Evolutionary conservation across 106 monocot genomes (phyloP).

Genomic region (Allium cepa): DNA sequence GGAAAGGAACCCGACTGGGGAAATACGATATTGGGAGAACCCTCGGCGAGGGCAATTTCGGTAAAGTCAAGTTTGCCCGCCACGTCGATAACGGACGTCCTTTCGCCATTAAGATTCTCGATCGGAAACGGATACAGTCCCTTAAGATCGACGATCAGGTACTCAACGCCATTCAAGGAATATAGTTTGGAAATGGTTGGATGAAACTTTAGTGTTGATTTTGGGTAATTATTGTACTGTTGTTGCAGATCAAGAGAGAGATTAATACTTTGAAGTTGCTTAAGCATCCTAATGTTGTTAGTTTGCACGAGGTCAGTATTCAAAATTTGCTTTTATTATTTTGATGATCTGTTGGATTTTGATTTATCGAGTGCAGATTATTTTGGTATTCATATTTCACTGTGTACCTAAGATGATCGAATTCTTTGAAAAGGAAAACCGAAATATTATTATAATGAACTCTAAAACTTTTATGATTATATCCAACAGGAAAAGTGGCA

Average conservation of each 20-base stretch:
- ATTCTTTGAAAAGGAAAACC: too few species aligned
- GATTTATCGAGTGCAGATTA: too few species aligned
- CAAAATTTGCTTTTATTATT: too few species aligned
- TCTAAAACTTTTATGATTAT: too few species aligned
- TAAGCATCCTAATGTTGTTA: constrained; percentile 59
- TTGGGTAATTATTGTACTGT: neutral
- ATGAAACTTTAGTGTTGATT: too few species aligned
- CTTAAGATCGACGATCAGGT: constrained; percentile 59
- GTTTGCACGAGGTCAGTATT: constrained; percentile 36
- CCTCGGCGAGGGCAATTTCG: constrained; percentile 84
- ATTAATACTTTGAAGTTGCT: constrained; percentile 55
- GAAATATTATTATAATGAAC: too few species aligned
- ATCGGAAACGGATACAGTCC: constrained; percentile 35
- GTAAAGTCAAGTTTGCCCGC: constrained; percentile 67
- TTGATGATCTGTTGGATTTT: too few species aligned
- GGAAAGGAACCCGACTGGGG: constrained; percentile 28
- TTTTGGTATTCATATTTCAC: too few species aligned
- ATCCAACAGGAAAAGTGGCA: too few species aligned
- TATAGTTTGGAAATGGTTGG: too few species aligned
- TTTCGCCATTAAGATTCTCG: constrained; percentile 83
- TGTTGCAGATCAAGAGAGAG: constrained; percentile 52
- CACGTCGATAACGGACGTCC: constrained; percentile 34
- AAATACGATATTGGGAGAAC: constrained; percentile 72
- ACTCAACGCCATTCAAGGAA: neutral
- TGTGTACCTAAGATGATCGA: too few species aligned